Percentiles rank a stretch among this genome's conserved stretches.
These are phyloP conservation scores for Fusarium sulawesiense DNA, from an alignment of 2,329 filamentous ascomycete species.

Conservation along the genomic window DNA sequence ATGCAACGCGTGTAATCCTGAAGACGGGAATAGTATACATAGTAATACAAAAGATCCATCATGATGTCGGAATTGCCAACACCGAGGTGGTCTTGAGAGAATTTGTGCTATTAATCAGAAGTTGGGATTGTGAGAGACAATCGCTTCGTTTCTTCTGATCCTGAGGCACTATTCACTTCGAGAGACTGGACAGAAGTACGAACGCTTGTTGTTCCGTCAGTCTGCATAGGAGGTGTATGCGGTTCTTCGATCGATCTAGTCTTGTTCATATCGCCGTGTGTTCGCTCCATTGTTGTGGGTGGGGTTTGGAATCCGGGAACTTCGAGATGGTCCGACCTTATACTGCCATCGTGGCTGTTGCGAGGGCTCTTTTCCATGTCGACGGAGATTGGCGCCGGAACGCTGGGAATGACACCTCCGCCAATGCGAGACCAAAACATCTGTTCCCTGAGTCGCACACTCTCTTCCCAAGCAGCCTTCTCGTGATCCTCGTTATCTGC, in stretches of 20 bases:
- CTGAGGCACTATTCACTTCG: conserved; percentile 42
- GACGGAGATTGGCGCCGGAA: conserved; percentile 44
- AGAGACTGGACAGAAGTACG: conserved; percentile 47
- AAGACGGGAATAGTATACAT: conserved; percentile 39
- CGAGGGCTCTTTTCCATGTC: conserved; percentile 51
- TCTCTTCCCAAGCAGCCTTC: conserved; percentile 93
- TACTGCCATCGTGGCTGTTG: conserved; percentile 50
- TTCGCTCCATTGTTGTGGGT: conserved; percentile 40
- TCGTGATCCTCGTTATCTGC: conserved; percentile 86
- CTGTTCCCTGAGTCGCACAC: conserved; percentile 85
- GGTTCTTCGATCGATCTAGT: conserved; percentile 39
- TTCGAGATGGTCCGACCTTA: conserved; percentile 29
- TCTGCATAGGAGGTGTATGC: conserved; percentile 49
- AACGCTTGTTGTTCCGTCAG: conserved; percentile 41
- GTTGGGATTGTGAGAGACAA: conserved; percentile 47
- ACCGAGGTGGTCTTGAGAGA: conserved; percentile 1
- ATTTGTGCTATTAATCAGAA: conserved; percentile 25
- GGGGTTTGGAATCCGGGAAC: conserved; percentile 40
- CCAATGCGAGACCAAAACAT: conserved; percentile 98
- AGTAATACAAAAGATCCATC: conserved; percentile 38
- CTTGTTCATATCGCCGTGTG: conserved; percentile 25
- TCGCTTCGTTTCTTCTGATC: conserved; percentile 43
- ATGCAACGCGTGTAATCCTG: conserved; percentile 29
- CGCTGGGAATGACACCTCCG: conserved; percentile 84
- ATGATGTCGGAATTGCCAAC: neutral